A percentile compares a stretch with the other conserved stretches of the same genome.
These are phyloP conservation scores for Zalaria obscura DNA, from an alignment of 2,329 filamentous ascomycete genomes.

Conservation along the genomic window DNA sequence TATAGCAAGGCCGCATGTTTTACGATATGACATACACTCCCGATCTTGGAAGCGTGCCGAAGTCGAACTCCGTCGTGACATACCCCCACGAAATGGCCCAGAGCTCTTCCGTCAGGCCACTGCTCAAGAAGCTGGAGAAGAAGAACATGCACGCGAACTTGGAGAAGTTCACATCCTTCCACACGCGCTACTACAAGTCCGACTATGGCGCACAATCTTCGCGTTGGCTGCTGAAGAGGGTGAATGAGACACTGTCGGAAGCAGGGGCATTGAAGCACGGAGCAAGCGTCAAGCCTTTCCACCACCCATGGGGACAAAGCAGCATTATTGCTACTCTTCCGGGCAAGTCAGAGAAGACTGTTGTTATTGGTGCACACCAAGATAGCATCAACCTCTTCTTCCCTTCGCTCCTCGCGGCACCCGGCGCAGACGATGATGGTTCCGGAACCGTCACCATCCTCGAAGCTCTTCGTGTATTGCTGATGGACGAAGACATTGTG, in stretches of 20 bases:
- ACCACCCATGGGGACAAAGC: constrained; percentile 77
- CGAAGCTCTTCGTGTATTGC: constrained; percentile 71
- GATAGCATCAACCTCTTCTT: constrained; percentile 91
- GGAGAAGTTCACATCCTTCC: constrained; percentile 63
- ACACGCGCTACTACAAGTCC: constrained; percentile 72
- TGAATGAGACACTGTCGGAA: constrained; percentile 55
- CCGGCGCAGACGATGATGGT: constrained; percentile 91
- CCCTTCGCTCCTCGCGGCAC: constrained; percentile 68
- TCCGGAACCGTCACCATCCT: constrained; percentile 65
- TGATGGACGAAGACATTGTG: constrained; percentile 53
- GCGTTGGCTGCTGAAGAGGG: constrained; percentile 68
- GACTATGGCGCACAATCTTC: constrained; percentile 71
- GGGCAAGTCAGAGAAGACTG: constrained; percentile 67
- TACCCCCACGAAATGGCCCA: constrained; percentile 56
- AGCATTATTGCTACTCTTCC: constrained; percentile 87
- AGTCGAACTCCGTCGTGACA: constrained; percentile 25
- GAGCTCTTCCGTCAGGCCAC: constrained; percentile 49
- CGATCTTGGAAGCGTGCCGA: constrained; percentile 39
- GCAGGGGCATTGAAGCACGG: constrained; percentile 54
- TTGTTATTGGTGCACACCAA: constrained; percentile 84
- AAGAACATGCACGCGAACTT: constrained; percentile 64
- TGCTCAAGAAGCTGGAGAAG: constrained; percentile 59
- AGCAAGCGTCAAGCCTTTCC: constrained; percentile 59
- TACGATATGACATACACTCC: constrained; percentile 81
- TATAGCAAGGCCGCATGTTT: constrained; percentile 63